Evolutionary conservation across 78 protist species (phyloP).

Genomic region (slime mould (Dictyostelium discoideum)): DNA sequence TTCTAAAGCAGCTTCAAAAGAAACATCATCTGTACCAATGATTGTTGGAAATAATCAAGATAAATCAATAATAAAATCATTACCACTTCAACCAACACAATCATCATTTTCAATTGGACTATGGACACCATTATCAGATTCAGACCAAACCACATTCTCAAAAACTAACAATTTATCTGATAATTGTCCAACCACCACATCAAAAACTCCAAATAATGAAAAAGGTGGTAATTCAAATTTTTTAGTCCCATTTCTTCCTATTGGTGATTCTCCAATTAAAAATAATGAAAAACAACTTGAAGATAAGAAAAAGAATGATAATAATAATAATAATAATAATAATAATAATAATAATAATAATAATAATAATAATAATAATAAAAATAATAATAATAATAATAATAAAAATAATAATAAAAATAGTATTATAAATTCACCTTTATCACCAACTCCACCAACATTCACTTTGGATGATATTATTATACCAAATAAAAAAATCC

Average conservation of each 20-base stretch:
- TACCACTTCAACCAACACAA: neutral
- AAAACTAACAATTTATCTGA: neutral
- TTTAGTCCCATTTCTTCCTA: neutral
- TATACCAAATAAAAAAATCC: neutral
- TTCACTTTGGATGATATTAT: neutral
- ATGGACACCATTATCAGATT: neutral
- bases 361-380: conserved; percentile 2
- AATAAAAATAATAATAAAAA: neutral
- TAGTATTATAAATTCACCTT: neutral
- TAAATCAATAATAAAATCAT: neutral
- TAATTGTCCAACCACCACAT: neutral
- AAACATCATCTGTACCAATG: neutral
- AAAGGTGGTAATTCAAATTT: neutral
- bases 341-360: neutral
- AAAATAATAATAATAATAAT: neutral
- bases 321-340: neutral
- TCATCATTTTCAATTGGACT: neutral
- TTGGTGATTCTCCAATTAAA: neutral
- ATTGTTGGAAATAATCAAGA: neutral
- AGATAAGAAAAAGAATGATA: too few relatives aligned
- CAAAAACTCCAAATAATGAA: neutral
- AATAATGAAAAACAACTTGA: neutral
- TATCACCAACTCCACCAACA: conserved; percentile 45
- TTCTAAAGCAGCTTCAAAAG: neutral
- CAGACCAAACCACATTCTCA: neutral